Evolutionary conservation across 23 red algal genomes (phyloP).

Genomic region (Gracilaria caudata): DNA sequence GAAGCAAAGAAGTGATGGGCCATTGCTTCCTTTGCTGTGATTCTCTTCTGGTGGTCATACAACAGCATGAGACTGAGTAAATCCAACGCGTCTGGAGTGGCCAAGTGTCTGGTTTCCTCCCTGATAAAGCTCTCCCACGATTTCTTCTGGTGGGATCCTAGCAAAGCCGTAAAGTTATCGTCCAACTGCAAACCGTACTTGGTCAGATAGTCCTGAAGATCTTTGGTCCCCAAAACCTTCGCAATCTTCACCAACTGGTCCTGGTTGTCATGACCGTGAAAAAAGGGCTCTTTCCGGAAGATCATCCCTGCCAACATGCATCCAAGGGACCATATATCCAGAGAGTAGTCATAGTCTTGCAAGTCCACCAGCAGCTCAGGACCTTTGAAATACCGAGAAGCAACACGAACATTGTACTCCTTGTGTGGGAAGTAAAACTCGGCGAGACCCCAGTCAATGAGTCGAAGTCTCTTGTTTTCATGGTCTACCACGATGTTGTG

Average conservation of each 20-base stretch:
- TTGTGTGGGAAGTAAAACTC: conserved; percentile 97
- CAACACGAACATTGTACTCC: conserved; percentile 99
- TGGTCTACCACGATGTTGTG: conserved; percentile 98
- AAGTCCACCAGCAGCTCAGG: conserved; percentile 96
- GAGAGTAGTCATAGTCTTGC: conserved; percentile 97
- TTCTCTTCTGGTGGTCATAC: conserved; percentile 92
- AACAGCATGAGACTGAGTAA: conserved; percentile 92
- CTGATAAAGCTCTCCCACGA: conserved; percentile 91
- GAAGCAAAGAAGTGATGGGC: conserved; percentile 92
- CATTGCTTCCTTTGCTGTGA: conserved; percentile 94
- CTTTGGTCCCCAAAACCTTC: conserved; percentile 90
- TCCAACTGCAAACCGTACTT: conserved; percentile 87
- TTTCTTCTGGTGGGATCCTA: conserved; percentile 77
- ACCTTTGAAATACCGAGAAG: conserved; percentile 98
- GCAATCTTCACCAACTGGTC: conserved; percentile 99
- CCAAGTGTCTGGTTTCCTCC: conserved; percentile 85
- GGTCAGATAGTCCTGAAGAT: conserved; percentile 80
- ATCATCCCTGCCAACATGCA: conserved; percentile 99
- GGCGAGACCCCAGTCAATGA: conserved; percentile 99
- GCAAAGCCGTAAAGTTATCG: conserved; percentile 46
- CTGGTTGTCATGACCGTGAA: conserved; percentile 96
- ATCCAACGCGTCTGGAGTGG: conserved; percentile 83
- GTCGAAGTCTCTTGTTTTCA: conserved; percentile 71
- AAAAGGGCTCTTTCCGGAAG: conserved; percentile 95
- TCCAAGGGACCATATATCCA: conserved; percentile 99